Evolutionary conservation across 371 early-diverging fungal species (phyloP).

Genomic region (Circinella umbellata): DNA sequence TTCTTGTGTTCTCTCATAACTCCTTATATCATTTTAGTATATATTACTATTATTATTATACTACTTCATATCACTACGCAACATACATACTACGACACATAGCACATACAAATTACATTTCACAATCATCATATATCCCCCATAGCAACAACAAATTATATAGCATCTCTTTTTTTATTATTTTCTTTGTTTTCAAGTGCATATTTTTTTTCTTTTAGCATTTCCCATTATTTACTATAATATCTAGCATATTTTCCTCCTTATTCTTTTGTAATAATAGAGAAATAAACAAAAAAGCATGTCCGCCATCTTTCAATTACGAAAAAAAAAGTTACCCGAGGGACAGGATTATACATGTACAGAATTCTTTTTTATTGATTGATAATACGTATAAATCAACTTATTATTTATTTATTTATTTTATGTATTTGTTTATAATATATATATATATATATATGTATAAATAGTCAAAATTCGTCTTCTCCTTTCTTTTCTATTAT

Average conservation of each 20-base stretch:
- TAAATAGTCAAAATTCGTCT: too few relatives aligned
- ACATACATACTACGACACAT: neutral
- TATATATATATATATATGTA: too few relatives aligned
- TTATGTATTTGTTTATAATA: too few relatives aligned
- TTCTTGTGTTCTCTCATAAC: neutral
- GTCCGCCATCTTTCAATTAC: neutral
- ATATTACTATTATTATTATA: too few relatives aligned
- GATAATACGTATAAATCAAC: too few relatives aligned
- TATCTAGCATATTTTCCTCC: neutral
- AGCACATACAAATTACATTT: neutral
- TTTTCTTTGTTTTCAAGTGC: neutral
- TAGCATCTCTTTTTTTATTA: neutral
- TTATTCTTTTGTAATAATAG: neutral
- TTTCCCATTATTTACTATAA: neutral
- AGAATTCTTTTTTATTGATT: too few relatives aligned
- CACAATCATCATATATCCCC: neutral
- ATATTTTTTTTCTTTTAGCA: neutral
- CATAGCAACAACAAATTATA: conserved; percentile 6
- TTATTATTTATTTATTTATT: too few relatives aligned
- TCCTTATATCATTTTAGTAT: neutral
- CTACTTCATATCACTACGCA: too few relatives aligned
- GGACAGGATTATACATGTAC: too few relatives aligned
- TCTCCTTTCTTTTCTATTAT: too few relatives aligned
- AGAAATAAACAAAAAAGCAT: conserved; percentile 6
- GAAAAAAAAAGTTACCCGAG: too few relatives aligned